phyloP scores from a whole-genome alignment of 2,329 filamentous ascomycete genomes.

The Plectosphaerella cucumerina region DNA sequence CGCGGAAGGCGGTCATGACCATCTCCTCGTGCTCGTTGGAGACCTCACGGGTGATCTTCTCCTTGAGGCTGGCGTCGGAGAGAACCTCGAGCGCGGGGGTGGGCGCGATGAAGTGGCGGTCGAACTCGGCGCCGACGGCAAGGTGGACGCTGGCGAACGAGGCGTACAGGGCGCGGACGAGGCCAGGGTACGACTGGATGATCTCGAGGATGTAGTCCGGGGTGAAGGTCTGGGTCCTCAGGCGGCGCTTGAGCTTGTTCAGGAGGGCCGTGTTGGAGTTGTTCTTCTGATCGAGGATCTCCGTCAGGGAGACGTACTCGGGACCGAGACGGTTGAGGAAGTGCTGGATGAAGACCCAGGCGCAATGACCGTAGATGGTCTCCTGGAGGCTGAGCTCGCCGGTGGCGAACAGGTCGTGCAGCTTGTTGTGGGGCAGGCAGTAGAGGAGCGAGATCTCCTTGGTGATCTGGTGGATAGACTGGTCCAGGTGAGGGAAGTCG shows the following conservation, averaged over 20 bases:
- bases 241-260: constrained; percentile 83
- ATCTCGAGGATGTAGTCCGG: constrained; percentile 98
- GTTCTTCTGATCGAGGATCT: constrained; percentile 76
- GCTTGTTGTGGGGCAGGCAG: constrained; percentile 96
- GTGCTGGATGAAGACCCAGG: constrained; percentile 96
- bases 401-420: constrained; percentile 82
- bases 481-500: constrained; percentile 74
- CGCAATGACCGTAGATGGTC: constrained; percentile 94
- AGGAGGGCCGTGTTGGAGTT: constrained; percentile 13
- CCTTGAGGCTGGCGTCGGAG: constrained; percentile 68
- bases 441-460: constrained; percentile 97
- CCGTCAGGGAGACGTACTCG: constrained; percentile 83
- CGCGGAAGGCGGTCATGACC: constrained; percentile 94
- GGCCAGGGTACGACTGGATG: constrained; percentile 81
- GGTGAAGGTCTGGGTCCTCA: constrained; percentile 95
- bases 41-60: constrained; percentile 74
- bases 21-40: constrained; percentile 94
- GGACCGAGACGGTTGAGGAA: constrained; percentile 93
- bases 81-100: constrained; percentile 64
- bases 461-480: constrained; percentile 97
- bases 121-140: constrained; percentile 44
- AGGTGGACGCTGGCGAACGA: constrained; percentile 88
- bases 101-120: constrained; percentile 47
- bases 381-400: constrained; percentile 90
- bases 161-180: constrained; percentile 85